Evolutionary conservation across 441 rosid species (phyloP), one percentile per base, ranked within the genome.

Genomic region (Eutrema salsugineum): DNA sequence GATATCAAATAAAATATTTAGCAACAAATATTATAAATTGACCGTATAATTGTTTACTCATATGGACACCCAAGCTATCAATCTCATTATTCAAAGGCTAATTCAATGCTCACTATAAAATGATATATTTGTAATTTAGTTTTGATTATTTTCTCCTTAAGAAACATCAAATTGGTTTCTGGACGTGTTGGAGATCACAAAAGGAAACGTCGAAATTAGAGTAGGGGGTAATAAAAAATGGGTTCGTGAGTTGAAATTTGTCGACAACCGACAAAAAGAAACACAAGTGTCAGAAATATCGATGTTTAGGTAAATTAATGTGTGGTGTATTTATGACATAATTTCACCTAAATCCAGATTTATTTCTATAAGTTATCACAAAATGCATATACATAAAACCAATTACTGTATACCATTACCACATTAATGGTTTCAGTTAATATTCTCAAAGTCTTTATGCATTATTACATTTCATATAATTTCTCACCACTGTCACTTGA

Each of bases 181-280:
- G 66, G 66, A 62, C 65, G 70, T 54, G 54, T 75, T 68, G 75
- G 79, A 75, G 58, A 55, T 62, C 39, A 69, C 79, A 47, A 76
- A 68, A 76, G 54, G 79, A 76, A 69, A 76, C 75, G 71, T 76
- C 55, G 79, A 76, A 19, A 76, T 8, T 76, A 76, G 79, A 20
- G 71, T 51, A 71, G 70, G 3, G 43, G 2, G 2, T 62, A 10
- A 10, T 40, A 9, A 49, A 11, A 33, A 51, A 38, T 3, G 35
- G 9, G 42, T 8, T 68, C 14, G 68, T 51, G 38, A 53, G 30
- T 27, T 60, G 68, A 53, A 73, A 22, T 16, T 22, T 16, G 55
- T 32, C 14, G 27, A 36, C 30, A 55, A n/a, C 75, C 79, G 75
- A 75, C 75, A 69, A 75, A 68, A 69, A 36, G 71, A 63, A 76